Evolutionary conservation across 441 rosid species (phyloP).

Genomic region (Macaranga tanarius): DNA sequence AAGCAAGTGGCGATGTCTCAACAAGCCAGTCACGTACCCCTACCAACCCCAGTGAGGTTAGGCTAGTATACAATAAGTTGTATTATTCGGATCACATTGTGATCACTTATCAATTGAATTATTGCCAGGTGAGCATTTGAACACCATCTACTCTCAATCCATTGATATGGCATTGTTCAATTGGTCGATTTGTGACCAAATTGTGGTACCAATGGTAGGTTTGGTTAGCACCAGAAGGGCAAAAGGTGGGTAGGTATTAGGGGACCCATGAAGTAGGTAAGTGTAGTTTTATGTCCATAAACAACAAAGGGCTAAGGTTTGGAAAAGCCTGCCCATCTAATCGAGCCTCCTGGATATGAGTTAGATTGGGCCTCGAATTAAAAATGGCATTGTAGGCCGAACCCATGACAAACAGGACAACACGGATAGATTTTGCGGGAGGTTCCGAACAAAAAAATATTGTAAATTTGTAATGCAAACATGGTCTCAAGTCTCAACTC

Average conservation of each 20-base stretch:
- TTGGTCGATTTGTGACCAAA: neutral
- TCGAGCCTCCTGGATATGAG: no score
- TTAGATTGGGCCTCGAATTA: no score
- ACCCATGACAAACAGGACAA: no score
- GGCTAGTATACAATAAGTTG: neutral
- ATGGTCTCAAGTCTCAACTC: no score
- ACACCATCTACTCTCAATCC: neutral
- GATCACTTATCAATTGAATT: neutral
- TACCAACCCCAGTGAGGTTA: neutral
- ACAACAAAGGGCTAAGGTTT: neutral
- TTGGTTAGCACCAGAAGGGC: neutral
- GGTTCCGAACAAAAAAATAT: no score
- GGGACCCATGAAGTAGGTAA: neutral
- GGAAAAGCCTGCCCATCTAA: neutral
- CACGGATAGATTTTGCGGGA: no score
- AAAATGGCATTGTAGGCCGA: no score
- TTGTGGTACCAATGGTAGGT: neutral
- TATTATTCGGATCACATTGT: neutral
- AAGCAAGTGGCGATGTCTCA: neutral
- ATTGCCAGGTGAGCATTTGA: slow-evolving; percentile 1
- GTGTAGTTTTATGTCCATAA: neutral
- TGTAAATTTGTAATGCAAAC: no score
- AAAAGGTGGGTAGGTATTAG: neutral
- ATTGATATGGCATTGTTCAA: neutral
- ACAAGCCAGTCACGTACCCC: neutral